Evolutionary conservation across 345 rosid genomes (phyloP), one percentile per base, ranked within the genome.

Genomic region (Hibiscus tridactylites): DNA sequence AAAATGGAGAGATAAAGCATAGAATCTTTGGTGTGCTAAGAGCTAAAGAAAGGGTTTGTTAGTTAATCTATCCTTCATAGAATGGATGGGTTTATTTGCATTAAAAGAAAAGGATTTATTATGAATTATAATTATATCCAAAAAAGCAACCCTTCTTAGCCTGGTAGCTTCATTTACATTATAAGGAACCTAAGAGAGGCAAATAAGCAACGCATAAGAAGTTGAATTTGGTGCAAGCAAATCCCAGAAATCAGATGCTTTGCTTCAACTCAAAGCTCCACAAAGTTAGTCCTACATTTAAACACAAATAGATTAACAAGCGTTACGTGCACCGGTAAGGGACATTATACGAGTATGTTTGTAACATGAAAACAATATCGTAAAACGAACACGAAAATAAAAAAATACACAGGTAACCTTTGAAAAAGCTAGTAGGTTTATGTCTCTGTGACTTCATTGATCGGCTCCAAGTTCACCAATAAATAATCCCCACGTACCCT

Each of bases 251-350:
- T 56, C 24, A 76, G 64, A 79, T 82, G 3, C 88, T 81, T 84
- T 80, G 84, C 90, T 79, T 87, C 73, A 68, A 80, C 80, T 85
- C 74, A 68, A 80, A 81, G 81, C 77, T 74, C 37, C 67, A 54
- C 44, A 7, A 39, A 39, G 1, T 39, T 39, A 39, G 44, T 39
- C 44, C 44, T 33, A 33, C 37, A 33, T 33, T 33, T 33, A 33
- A 33, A 7, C 44, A 39, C 2, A 39, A 39, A 39, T 39, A 42
- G 2, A 42, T 8, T 42, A 42, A 8, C 46, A 1, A 42, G 46
- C 3, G 0, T 42, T 9, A 42, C 3, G 3, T 8, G 46, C 11
- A 42, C 3, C 9, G 2, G 11, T 42, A 42, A 37, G 9, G 42
- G 42, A 37, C 9, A 6, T 37, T 37, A 37, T 6, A 37, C 42